Evolutionary conservation across 78 protist species (phyloP), one percentile per base, ranked within the genome.

Genomic region (Dictyostelium intermedium): DNA sequence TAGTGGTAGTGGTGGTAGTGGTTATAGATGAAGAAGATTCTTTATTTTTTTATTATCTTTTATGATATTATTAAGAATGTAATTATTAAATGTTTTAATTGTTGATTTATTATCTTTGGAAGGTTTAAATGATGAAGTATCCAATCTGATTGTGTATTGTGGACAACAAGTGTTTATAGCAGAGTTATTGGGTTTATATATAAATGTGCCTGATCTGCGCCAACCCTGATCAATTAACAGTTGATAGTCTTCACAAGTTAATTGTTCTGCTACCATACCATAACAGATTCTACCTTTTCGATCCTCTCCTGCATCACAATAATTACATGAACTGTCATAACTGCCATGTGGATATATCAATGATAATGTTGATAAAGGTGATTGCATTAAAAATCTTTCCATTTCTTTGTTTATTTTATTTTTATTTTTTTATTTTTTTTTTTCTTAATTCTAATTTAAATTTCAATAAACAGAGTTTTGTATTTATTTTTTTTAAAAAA

Each of bases 91-190:
- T 10, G 41, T 79, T 5, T 89, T 89, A 8, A 13, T 23, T 16
- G 79, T 72, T 60, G 60, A 3, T 69, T 72, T 85, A 35, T 78
- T 63, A 45, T 89, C 93, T 69, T 89, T 89, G 11, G 85, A n/a
- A 9, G 84, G 82, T 41, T 34, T 70, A 87, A 83, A 91, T 8
- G 41, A 34, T 32, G 56, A 20, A 25, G 30, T 82, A 20, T 92
- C 95, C 18, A 93, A 43, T n/a, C 97, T 86, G 53, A 96, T 96
- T 16, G 97, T 96, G 70, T 96, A 93, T 10, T 74, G 87, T 4
- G 87, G 89, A 84, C 97, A 96, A 72, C 97, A 96, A 10, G 83
- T 45, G 0, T 16, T 25, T 25, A 1, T 30, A 43, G 56, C 73
- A 27, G 32, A 2, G 25, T 89, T 89, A 23, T 89, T 84, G 7